Evolutionary conservation across 2,329 filamentous ascomycete genomes (phyloP).

Genomic region (Trichoderma harzianum): DNA sequence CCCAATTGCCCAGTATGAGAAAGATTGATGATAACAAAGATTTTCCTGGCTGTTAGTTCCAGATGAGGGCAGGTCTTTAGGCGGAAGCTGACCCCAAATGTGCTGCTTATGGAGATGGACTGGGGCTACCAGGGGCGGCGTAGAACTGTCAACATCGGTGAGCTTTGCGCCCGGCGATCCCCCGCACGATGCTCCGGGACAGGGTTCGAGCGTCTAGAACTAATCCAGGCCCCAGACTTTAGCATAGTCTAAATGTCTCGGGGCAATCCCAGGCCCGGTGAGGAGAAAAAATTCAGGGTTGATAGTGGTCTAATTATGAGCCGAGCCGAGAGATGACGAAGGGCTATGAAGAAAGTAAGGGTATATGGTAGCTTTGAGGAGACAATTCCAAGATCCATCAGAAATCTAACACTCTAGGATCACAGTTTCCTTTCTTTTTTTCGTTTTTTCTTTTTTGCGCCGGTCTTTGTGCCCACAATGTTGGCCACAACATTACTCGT

Average conservation of each 20-base stretch:
- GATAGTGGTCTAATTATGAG: background rate
- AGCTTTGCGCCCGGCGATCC: background rate
- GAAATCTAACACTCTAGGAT: background rate
- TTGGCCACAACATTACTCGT: background rate
- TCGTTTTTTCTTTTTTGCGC: background rate
- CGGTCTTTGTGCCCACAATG: background rate
- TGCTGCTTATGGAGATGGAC: background rate
- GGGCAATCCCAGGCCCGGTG: background rate
- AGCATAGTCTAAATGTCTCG: background rate
- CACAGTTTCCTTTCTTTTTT: background rate
- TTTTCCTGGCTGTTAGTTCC: background rate
- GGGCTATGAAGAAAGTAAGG: background rate
- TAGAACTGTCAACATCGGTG: background rate
- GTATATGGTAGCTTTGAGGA: background rate
- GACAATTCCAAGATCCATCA: background rate
- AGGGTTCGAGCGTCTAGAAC: background rate
- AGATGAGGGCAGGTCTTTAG: background rate
- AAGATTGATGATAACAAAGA: background rate
- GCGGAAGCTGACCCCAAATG: background rate
- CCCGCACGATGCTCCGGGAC: background rate
- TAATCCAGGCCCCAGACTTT: background rate
- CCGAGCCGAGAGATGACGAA: background rate
- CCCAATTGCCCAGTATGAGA: background rate
- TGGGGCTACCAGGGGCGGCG: background rate
- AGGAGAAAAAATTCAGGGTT: background rate